Evolutionary conservation across 371 early-diverging fungal genomes (phyloP), one percentile per base, ranked within the genome.

Genomic region (Lichtheimia corymbifera): DNA sequence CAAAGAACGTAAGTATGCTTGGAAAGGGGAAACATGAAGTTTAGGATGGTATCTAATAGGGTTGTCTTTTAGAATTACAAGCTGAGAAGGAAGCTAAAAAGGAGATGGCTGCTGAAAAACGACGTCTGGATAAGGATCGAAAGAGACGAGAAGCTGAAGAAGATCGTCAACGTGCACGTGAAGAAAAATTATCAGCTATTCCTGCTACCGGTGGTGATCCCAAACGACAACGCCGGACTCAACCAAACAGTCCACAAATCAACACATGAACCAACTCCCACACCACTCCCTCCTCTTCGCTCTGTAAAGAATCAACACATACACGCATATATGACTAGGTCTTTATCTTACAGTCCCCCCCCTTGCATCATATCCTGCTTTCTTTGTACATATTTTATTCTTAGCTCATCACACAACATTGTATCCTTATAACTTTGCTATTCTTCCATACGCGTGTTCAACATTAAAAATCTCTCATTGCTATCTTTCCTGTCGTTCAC

Each of bases 11-110:
- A 65, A 35, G 53, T 50, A 15, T 17, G 18, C 35, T 9, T 35
- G 35, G 28, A 28, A 28, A 28, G 4, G 28, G 9, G 24, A 4
- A 20, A 15, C 20, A 60, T 52, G 13, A 22, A 22, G 27, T n/a
- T 25, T 40, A 4, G 20, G 11, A 12, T 50, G 27, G 14, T 55
- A n/a, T 22, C 22, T 22, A 47, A 47, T 7, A n/a, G 5, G 2
- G 15, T 47, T 5, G 5, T 5, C 17, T 6, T 47, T n/a, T 30
- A 62, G 63, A 62, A 30, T 27, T 55, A 14, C 55, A 62, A 47
- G 20, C 45, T n/a, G 50, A 62, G 40, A 45, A 62, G 41, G 63
- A 62, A 40, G 63, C 51, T 2, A 47, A 20, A 20, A 47, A 56
- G 27, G 43, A 55, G 7, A 55, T 50, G 40, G 6, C 41, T 11